Evolutionary conservation across 2,329 filamentous ascomycete species (phyloP), one percentile per base, ranked within the genome.

Genomic region (Botrytis squamosa): DNA sequence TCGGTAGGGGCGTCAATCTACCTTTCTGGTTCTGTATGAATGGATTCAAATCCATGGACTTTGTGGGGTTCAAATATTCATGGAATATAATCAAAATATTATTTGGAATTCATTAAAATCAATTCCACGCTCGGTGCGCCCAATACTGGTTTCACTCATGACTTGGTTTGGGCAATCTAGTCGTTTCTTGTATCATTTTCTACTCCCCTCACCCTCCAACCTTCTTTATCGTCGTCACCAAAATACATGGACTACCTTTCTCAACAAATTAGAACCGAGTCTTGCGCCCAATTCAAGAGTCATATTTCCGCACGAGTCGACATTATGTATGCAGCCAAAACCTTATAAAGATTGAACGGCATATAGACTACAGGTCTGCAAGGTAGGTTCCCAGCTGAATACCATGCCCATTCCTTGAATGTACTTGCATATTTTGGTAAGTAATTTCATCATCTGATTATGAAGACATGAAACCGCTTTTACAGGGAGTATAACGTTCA

Each of bases 391-490:
- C 33, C 20, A 38, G 18, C n/a, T 25, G 20, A 46, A 33, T 55
- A 40, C 46, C 64, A 42, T 44, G 4, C n/a, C n/a, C 22, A 40
- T 36, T 22, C 59, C 57, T 64, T 71, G 42, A 38, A 71, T 33
- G 5, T 64, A 40, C 42, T 40, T 52, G 44, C 69, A 71, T 71
- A 46, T 71, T 59, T 63, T 71, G 69, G 69, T 64, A 71, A 64
- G 57, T n/a, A 42, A 65, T 71, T 38, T 66, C 36, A 44, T 71
- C 60, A 71, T 71, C 59, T 71, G 70, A 66, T 36, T 12, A 65
- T 42, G 36, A 71, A 25, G 42, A 29, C 7, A 64, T 71, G 42
- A 49, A 59, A 18, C 14, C 29, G 14, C 25, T 67, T 36, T 49
- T 55, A 22, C 22, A 25, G 33, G 33, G 38, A 55, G 16, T 16